Percentiles rank a stretch among this genome's conserved stretches.
Conservation (phyloP, 371 early-diverging fungal genomes). For the Catenaria anguillulae region DNA sequence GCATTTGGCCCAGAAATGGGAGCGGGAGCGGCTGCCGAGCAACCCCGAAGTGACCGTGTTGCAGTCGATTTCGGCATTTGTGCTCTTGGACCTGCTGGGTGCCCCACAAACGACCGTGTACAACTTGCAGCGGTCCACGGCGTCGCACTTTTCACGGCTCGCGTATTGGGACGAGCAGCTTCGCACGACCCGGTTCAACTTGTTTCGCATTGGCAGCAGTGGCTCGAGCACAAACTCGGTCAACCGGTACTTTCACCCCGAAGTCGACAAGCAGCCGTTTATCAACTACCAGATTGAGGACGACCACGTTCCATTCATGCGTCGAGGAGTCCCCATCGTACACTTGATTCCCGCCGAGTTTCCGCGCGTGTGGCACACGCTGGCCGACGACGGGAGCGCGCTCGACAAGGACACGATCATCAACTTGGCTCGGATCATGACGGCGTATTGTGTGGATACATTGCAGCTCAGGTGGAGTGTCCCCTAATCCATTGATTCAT, state of each 20-base stretch:
- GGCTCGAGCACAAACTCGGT: not conserved
- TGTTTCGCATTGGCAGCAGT: no score
- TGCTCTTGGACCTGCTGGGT: conserved; percentile 79
- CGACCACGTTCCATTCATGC: conserved; percentile 81
- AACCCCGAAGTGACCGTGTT: no score
- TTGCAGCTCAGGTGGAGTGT: no score
- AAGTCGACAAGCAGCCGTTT: conserved; percentile 5
- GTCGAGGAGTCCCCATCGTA: conserved; percentile 62
- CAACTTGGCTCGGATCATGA: conserved; percentile 34
- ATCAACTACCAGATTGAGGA: conserved; percentile 44
- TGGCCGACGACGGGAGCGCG: conserved; percentile 29
- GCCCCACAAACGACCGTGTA: conserved; percentile 13
- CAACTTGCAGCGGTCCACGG: conserved; percentile 19
- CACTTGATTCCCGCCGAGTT: conserved; percentile 85
- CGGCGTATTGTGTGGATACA: not conserved
- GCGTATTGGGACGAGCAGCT: conserved; percentile 20
- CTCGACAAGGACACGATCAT: conserved; percentile 26
- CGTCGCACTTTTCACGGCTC: conserved; percentile 18
- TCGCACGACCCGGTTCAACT: no score
- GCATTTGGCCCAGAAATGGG: conserved; percentile 31
- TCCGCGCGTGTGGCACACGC: conserved; percentile 79
- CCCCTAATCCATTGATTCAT: no score
- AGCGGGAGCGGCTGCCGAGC: no score
- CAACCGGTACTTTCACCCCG: not conserved
- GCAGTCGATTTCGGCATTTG: conserved; percentile 63